A percentile compares a stretch with the other conserved stretches of the same genome.
phyloP scores from a whole-genome alignment of 495 filamentous ascomycete species.

The Staphylotrichum tortipilum region DNA sequence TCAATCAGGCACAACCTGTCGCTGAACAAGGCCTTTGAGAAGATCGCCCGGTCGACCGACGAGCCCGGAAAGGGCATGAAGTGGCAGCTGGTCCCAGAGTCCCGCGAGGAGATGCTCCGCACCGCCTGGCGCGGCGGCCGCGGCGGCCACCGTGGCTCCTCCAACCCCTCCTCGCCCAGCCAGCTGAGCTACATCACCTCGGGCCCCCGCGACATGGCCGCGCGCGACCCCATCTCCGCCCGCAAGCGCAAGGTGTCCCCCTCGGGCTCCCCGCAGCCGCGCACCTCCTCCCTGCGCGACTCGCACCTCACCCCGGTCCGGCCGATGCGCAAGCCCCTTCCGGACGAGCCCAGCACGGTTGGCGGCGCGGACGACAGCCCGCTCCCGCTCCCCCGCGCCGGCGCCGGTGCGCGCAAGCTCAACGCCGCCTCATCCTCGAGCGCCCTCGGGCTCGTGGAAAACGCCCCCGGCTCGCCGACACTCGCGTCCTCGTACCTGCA shows the following conservation, averaged over 20 bases:
- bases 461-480: constrained; percentile 56
- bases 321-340: constrained; percentile 44
- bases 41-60: constrained; percentile 81
- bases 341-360: constrained; percentile 26
- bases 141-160: constrained; percentile 50
- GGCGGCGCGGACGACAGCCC: constrained; percentile 44
- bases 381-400: too few species aligned
- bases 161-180: constrained; percentile 48
- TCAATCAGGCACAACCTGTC: constrained; percentile 95
- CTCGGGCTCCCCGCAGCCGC: constrained; percentile 39
- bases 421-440: constrained; percentile 37
- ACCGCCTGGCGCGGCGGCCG: constrained; percentile 42
- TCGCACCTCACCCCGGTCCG: constrained; percentile 52
- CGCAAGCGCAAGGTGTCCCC: constrained; percentile 46
- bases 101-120: constrained; percentile 60
- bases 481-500: constrained; percentile 55
- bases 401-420: constrained; percentile 35
- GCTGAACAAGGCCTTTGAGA: constrained; percentile 84
- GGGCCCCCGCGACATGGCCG: constrained; percentile 39
- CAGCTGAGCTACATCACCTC: constrained; percentile 42
- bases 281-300: constrained; percentile 36
- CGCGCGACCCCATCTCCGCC: constrained; percentile 31
- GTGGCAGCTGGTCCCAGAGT: constrained; percentile 79
- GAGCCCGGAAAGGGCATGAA: constrained; percentile 99
- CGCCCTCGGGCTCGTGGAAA: constrained; percentile 51